These are phyloP conservation scores for Isabelozyma gotoi DNA, from an alignment of 805 yeast genomes.

Conservation along the genomic window DNA sequence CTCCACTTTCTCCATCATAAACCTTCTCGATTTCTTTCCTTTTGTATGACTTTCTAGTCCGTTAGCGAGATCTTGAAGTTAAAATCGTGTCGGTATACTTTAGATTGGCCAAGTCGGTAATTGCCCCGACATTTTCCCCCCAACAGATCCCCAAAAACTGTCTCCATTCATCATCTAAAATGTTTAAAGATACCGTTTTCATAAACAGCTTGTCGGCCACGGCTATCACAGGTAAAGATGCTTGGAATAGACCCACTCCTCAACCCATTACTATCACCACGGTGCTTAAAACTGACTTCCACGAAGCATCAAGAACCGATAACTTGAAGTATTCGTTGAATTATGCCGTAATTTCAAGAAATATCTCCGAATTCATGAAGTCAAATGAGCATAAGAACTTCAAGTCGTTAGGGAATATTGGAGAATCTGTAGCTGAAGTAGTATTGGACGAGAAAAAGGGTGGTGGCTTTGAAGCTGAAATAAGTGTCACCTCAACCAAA, in stretches of 20 bases:
- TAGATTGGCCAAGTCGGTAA: not conserved
- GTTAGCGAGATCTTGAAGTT: not conserved
- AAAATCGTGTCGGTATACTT: not conserved
- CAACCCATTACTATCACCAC: constrained; percentile 68
- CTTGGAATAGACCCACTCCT: constrained; percentile 65
- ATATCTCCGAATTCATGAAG: constrained; percentile 54
- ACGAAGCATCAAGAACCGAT: constrained; percentile 74
- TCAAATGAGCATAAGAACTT: constrained; percentile 38
- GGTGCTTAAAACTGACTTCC: constrained; percentile 63
- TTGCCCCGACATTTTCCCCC: not conserved
- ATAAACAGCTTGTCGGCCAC: constrained; percentile 59
- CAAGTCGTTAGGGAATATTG: constrained; percentile 45
- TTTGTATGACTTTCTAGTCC: not conserved
- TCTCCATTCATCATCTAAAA: constrained; percentile 3
- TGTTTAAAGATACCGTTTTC: constrained; percentile 37
- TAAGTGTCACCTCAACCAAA: constrained; percentile 46
- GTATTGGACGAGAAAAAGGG: constrained; percentile 44
- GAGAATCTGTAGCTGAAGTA: constrained; percentile 45
- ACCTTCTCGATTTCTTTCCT: not conserved
- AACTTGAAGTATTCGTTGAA: constrained; percentile 81
- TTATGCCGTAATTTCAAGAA: constrained; percentile 79
- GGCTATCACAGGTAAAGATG: constrained; percentile 70
- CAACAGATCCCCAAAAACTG: constrained; percentile 1
- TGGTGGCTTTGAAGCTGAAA: constrained; percentile 45
- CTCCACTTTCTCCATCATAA: not conserved